Evolutionary conservation across 2,329 filamentous ascomycete species (phyloP), one percentile per base, ranked within the genome.

Genomic region (Pseudocercospora pini-densiflorae): DNA sequence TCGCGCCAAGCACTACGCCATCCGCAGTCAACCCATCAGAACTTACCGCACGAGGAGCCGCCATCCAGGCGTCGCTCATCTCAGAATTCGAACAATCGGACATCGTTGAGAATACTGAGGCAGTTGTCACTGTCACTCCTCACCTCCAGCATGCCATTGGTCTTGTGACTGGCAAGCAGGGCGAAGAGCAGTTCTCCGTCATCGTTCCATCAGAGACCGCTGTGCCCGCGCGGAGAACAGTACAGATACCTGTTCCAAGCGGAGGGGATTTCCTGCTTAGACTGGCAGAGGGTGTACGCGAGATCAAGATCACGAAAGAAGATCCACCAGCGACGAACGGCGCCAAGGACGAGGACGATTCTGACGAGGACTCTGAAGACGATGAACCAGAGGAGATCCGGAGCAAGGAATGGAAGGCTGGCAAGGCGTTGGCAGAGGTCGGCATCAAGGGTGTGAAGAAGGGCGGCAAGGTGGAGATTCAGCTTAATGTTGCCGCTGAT

Each of bases 21-120:
- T 85, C 85, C 27, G 91, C 94, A 69, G 89, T 98, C 82, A 98
- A 98, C 87, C 95, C 95, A 70, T 95, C 93, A 3, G 94, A 98
- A 83, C 87, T 97, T 63, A 85, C 90, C 75, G 91, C 92, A 69
- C 90, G 95, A 70, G 95, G 95, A 77, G 95, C 95, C 68, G 94
- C 95, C 33, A 93, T 99, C 74, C 95, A 99, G 83, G 95, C 95
- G 43, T 96, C 90, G 67, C 85, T 99, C 70, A 93, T 99, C 79
- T 90, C 94, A 80, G 94, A 97, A 80, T 99, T 97, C 81, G 95
- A 99, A 75, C 86, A 89, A 73, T 90, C 93, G 72, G 94, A 98
- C 78, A 96, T 99, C 73, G 92, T 96, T 79, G 94, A 97, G 85
- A 97, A 92, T 69, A 97, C 93, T 57, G 94, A 99, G 84, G 90